Percentiles rank a stretch among this genome's conserved stretches.
Conservation (phyloP, 108 stramenopile genomes). For the Pseudonitzschia multistriata region DNA sequence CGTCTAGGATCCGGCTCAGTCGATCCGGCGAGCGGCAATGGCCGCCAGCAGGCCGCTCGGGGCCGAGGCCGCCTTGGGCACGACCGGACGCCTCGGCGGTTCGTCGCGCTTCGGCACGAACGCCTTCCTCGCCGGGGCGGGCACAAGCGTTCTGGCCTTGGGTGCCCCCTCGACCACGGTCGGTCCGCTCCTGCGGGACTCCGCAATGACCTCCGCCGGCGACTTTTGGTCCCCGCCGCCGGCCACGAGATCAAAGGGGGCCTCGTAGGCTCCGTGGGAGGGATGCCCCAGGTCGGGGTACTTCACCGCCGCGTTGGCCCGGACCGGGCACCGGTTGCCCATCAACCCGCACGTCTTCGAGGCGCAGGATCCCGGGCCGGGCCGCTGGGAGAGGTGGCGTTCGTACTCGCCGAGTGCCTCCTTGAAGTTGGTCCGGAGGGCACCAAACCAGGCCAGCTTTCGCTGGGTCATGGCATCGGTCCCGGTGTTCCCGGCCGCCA, state of each 20-base stretch:
- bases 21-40: conserved; percentile 20
- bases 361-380: neutral
- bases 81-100: neutral
- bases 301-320: conserved; percentile 27
- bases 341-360: conserved; percentile 21
- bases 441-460: conserved; percentile 22
- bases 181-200: neutral
- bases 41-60: conserved; percentile 25
- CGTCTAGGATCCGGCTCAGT: neutral
- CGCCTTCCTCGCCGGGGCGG: no score
- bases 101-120: no score
- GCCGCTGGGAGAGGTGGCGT: conserved; percentile 18
- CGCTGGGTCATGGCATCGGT: conserved; percentile 25
- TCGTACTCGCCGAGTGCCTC: conserved; percentile 7
- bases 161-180: neutral
- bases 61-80: neutral
- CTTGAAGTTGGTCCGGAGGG: conserved; percentile 9
- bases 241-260: neutral
- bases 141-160: neutral
- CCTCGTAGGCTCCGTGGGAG: neutral
- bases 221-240: neutral
- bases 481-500: neutral
- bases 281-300: conserved; percentile 18
- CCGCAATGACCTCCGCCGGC: conserved; percentile 1
- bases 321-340: conserved; percentile 40